Conservation (phyloP, 495 filamentous ascomycete species). For the Penicillium taxi region DNA sequence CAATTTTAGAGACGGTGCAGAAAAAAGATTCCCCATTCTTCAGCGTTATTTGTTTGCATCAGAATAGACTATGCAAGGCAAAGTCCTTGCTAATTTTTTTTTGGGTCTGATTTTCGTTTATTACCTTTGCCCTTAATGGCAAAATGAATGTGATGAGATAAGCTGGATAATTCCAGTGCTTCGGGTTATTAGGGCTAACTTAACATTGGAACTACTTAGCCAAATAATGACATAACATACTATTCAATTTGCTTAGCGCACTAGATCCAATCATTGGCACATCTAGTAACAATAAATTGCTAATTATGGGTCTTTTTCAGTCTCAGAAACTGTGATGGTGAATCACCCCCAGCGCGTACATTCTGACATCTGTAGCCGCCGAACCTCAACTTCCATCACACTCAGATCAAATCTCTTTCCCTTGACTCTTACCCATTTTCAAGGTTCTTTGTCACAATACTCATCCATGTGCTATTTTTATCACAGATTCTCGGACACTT, state of each 20-base stretch:
- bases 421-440: slow-evolving; percentile 1
- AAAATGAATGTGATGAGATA: slow-evolving; percentile 23
- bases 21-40: slow-evolving; percentile 39
- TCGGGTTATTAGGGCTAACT: too few species aligned
- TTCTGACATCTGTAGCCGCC: slow-evolving; percentile 23
- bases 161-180: slow-evolving; percentile 6
- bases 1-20: slow-evolving; percentile 30
- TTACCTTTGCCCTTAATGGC: slow-evolving; percentile 8
- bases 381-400: slow-evolving; percentile 15
- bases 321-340: slow-evolving; percentile 13
- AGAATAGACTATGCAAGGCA: slow-evolving; percentile 23
- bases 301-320: slow-evolving; percentile 21
- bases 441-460: slow-evolving; percentile 9
- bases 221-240: slow-evolving; percentile 6
- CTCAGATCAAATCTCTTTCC: slow-evolving; percentile 1
- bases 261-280: background rate
- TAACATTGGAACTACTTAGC: background rate
- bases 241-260: background rate
- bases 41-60: slow-evolving; percentile 21
- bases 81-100: slow-evolving; percentile 14
- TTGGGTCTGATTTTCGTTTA: slow-evolving; percentile 6
- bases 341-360: slow-evolving; percentile 21
- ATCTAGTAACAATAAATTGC: slow-evolving; percentile 10
- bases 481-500: slow-evolving; percentile 1
- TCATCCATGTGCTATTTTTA: slow-evolving; percentile 22